phyloP scores from a whole-genome alignment of 306 rosid species.

The Gastrolobium bilobum region DNA sequence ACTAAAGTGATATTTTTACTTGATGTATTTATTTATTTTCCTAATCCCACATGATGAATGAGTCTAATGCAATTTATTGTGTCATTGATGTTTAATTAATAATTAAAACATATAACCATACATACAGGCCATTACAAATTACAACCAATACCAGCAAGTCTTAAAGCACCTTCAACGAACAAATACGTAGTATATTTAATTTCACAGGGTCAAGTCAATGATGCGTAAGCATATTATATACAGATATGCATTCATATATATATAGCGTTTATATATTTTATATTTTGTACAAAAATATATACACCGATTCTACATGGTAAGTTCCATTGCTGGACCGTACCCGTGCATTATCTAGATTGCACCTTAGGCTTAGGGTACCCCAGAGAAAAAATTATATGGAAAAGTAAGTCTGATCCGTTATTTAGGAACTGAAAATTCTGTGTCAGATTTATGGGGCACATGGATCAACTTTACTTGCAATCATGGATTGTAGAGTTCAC shows the following conservation, averaged over 20 bases:
- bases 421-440: no score
- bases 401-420: no score
- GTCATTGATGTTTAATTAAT: not conserved
- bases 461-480: conserved; percentile 23
- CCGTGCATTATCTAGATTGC: no score
- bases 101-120: no score
- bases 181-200: not conserved
- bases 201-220: not conserved
- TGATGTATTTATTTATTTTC: not conserved
- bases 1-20: not conserved
- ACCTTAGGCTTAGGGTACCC: no score
- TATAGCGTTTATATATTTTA: no score
- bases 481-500: conserved; percentile 27
- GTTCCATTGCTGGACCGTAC: no score
- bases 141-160: not conserved
- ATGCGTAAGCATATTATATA: not conserved
- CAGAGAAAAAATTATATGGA: no score
- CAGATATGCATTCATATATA: not conserved
- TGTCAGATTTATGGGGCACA: no score
- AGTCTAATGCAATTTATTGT: not conserved
- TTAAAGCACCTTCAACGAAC: not conserved
- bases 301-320: no score
- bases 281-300: no score
- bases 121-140: no score
- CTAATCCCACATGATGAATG: not conserved